These are phyloP conservation scores for Tremellales sp. DNA, from an alignment of 1,284 basidiomycete genomes.

Conservation along the genomic window DNA sequence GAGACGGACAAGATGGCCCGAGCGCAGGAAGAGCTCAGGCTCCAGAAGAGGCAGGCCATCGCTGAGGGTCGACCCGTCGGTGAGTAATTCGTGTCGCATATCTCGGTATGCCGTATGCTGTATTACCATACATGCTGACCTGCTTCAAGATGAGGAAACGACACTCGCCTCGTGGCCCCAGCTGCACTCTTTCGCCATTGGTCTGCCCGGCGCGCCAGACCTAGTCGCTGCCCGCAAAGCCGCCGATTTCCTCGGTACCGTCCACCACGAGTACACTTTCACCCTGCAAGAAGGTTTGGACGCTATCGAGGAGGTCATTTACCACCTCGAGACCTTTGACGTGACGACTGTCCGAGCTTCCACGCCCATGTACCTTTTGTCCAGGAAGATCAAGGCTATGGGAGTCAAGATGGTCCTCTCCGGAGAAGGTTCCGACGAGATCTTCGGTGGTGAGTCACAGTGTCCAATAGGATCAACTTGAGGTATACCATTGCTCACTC, in stretches of 20 bases:
- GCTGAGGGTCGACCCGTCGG: conserved; percentile 36
- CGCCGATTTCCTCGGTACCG: conserved; percentile 87
- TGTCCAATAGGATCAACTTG: not conserved
- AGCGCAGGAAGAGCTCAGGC: conserved; percentile 68
- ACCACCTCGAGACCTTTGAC: conserved; percentile 98
- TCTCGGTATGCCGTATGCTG: no score
- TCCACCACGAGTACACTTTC: conserved; percentile 97
- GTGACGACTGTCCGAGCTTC: conserved; percentile 98
- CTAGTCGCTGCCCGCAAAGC: conserved; percentile 90
- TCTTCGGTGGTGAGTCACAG: conserved; percentile 71
- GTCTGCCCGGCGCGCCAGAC: conserved; percentile 92
- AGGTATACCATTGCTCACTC: not conserved
- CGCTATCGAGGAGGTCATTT: conserved; percentile 95
- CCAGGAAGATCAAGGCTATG: conserved; percentile 99
- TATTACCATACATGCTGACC: not conserved
- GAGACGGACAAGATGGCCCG: conserved; percentile 90
- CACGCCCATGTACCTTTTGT: conserved; percentile 79
- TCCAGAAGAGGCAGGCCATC: conserved; percentile 46
- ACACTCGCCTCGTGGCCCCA: conserved; percentile 89
- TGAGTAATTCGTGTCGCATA: conserved; percentile 14
- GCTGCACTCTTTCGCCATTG: conserved; percentile 97
- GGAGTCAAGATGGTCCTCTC: conserved; percentile 99
- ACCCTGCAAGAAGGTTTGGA: conserved; percentile 98
- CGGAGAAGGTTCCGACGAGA: conserved; percentile 97
- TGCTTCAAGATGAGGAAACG: conserved; percentile 45